Conservation (phyloP, 1,139 yeast genomes). For the Scheffersomyces cryptocercus region DNA sequence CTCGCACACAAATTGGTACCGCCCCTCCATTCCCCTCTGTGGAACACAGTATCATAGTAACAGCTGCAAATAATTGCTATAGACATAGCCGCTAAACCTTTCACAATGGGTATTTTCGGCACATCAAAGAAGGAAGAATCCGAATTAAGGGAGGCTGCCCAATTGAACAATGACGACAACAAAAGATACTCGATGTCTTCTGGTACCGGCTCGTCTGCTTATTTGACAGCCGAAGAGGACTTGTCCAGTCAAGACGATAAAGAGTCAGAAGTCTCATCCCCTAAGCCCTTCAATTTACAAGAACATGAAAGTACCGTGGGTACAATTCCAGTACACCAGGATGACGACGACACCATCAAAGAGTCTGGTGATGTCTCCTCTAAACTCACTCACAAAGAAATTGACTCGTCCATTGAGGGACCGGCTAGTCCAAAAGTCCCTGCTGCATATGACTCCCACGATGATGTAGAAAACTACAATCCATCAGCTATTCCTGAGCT, state of each 20-base stretch:
- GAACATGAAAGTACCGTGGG: too few relatives aligned
- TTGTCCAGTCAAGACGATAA: not conserved
- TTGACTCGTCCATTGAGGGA: not conserved
- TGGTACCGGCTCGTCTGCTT: slow-evolving; percentile 21
- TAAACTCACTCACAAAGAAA: too few relatives aligned
- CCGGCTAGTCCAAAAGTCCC: too few relatives aligned
- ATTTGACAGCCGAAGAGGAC: slow-evolving; percentile 39
- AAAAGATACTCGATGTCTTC: slow-evolving; percentile 6
- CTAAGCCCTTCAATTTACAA: too few relatives aligned
- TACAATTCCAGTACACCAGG: not conserved
- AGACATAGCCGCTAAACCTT: too few relatives aligned
- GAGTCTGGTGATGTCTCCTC: not conserved
- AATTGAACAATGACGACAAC: slow-evolving; percentile 4
- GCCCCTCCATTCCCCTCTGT: too few relatives aligned
- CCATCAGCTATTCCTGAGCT: not conserved
- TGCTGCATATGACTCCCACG: too few relatives aligned
- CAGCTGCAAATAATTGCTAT: too few relatives aligned
- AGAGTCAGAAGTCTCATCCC: too few relatives aligned
- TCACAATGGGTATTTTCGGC: slow-evolving; percentile 26
- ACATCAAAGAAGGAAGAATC: slow-evolving; percentile 39
- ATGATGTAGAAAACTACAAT: too few relatives aligned
- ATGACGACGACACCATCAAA: not conserved
- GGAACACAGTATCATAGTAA: too few relatives aligned
- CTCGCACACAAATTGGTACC: too few relatives aligned
- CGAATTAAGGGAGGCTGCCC: slow-evolving; percentile 36